These are phyloP conservation scores for Metarhizium brunneum DNA, from an alignment of 2,329 filamentous ascomycete species.

Conservation along the genomic window DNA sequence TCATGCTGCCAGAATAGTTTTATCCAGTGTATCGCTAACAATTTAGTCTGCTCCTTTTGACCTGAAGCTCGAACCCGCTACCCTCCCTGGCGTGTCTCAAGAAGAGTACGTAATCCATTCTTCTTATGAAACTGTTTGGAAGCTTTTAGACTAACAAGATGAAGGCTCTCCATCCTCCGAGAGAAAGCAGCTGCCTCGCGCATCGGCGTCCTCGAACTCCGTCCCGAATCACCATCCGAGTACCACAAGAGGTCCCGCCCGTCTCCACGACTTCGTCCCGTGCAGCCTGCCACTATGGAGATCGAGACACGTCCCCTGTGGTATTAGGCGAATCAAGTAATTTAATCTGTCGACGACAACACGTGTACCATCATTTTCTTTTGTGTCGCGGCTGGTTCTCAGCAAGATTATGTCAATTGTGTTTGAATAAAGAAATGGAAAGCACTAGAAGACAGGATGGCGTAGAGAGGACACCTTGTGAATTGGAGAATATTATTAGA, in stretches of 20 bases:
- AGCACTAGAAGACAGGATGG: not conserved
- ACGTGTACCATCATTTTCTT: conserved; percentile 1
- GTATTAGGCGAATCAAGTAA: not conserved
- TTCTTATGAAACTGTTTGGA: not conserved
- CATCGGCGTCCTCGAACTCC: conserved; percentile 32
- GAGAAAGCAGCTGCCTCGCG: conserved; percentile 42
- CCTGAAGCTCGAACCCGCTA: conserved; percentile 44
- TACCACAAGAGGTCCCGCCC: conserved; percentile 8
- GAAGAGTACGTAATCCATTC: conserved; percentile 42
- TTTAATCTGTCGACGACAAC: not conserved
- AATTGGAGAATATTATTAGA: not conserved
- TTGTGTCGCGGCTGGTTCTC: not conserved
- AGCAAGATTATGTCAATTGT: not conserved
- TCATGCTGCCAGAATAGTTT: not conserved
- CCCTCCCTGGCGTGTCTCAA: conserved; percentile 45
- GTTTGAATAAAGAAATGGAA: not conserved
- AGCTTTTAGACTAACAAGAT: not conserved
- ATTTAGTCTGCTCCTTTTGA: conserved; percentile 48
- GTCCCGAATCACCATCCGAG: conserved; percentile 3
- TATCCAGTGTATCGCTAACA: not conserved
- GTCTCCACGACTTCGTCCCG: conserved; percentile 4
- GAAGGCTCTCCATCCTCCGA: conserved; percentile 38
- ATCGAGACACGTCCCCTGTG: conserved; percentile 1
- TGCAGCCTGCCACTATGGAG: not conserved
- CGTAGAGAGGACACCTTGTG: not conserved